Percentiles rank a stretch among this genome's conserved stretches.
phyloP scores from a whole-genome alignment of 371 early-diverging fungal genomes.

The Mortierella sp. region DNA sequence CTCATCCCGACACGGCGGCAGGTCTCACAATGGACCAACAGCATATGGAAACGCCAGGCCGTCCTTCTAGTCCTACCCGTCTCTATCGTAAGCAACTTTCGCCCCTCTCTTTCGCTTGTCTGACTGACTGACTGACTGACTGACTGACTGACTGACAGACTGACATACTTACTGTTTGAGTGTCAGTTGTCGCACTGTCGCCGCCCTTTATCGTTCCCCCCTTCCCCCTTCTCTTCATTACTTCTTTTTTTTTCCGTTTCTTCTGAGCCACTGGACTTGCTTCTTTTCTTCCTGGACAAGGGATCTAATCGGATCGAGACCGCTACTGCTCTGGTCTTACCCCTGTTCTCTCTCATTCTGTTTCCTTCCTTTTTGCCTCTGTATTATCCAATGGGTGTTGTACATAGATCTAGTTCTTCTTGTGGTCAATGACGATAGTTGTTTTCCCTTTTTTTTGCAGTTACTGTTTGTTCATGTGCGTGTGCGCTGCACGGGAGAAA shows the following conservation, averaged over 20 bases:
- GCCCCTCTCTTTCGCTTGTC: neutral
- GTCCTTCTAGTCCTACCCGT: constrained; percentile 61
- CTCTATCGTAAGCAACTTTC: constrained; percentile 52
- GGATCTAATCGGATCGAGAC: constrained; percentile 8
- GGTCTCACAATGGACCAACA: constrained; percentile 64
- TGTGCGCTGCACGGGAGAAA: neutral
- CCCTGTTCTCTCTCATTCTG: neutral
- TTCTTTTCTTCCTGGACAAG: neutral
- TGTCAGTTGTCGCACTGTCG: neutral
- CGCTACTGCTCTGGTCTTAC: constrained; percentile 1
- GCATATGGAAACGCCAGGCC: constrained; percentile 60
- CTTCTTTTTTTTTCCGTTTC: neutral
- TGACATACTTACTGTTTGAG: neutral
- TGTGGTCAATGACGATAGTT: neutral
- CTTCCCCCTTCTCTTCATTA: neutral
- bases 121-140: no score
- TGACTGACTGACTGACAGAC: no score
- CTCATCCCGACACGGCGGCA: constrained; percentile 59
- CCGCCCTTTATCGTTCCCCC: neutral
- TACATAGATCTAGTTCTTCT: neutral
- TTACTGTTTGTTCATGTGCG: no score
- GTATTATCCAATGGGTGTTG: neutral
- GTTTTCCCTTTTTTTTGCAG: neutral
- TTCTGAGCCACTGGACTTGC: neutral
- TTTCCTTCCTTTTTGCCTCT: neutral